Base-by-base conservation (phyloP, 306 rosid species). In the Rosa lucieae region DNA sequence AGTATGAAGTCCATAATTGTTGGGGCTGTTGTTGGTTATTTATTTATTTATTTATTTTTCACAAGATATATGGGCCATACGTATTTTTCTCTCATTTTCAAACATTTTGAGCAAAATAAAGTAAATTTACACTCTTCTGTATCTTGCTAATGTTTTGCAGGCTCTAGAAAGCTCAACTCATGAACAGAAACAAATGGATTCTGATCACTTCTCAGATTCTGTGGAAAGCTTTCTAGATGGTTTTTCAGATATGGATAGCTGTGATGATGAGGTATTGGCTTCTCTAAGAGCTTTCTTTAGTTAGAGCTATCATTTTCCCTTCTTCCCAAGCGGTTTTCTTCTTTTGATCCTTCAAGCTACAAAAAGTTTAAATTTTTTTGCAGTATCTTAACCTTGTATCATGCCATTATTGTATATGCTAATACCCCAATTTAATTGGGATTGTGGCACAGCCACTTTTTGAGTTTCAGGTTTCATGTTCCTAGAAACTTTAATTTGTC, bases 131-230 rank as follows among this genome's bases (percentile, higher is more conserved):
- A 15, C 15, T 32, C 37, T 17, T 49, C 53, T 51, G 70, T 66
- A 40, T 40, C 35, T 70, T 76, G 55, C 61, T 69, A 23, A 70
- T 63, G 46, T 75, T 17, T 78, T 51, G 59, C 81, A 94, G 97
- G 89, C 81, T 78, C 84, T 94, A 47, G 93, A 92, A 52, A 82
- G 82, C 73, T 79, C 97, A 81, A 80, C 90, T 66, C 85, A 74
- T 76, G 84, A 81, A 44, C 85, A 81, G 62, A 85, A 51, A 82
- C 85, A 77, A 51, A 78, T 61, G 43, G 97, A 88, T 44, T 83
- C 86, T 10, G 97, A 91, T 49, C 79, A 78, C 59, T 65, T 67
- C 76, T 88, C 93, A 0, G 98, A 88, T 55, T 66, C 77, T 75
- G 88, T 82, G 1, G 43, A 5, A 29, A 87, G 87, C 80, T 84